These are phyloP conservation scores for Helotiales sp. DNA, from an alignment of 2,329 filamentous ascomycete genomes.

Conservation along the genomic window DNA sequence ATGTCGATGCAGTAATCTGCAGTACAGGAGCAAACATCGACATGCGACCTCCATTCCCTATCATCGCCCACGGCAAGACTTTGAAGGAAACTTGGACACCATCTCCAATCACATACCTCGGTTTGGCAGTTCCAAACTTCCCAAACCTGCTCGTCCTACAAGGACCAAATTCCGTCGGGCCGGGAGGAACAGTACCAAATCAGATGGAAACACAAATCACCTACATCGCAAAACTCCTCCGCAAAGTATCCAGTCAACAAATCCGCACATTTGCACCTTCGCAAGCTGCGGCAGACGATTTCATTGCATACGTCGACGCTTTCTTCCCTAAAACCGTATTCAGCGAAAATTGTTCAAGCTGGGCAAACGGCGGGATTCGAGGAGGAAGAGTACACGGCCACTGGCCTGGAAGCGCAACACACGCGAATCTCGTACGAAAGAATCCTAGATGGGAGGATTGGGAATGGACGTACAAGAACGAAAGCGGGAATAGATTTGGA, in stretches of 20 bases:
- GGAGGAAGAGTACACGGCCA: constrained; percentile 65
- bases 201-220: constrained; percentile 65
- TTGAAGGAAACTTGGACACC: constrained; percentile 57
- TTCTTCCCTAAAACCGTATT: constrained; percentile 57
- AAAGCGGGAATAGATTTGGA: constrained; percentile 44
- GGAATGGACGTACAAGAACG: constrained; percentile 49
- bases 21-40: constrained; percentile 66
- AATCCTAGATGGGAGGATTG: constrained; percentile 60
- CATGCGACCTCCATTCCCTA: constrained; percentile 59
- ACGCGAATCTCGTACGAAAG: constrained; percentile 58
- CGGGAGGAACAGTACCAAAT: constrained; percentile 67
- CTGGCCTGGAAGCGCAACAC: constrained; percentile 68
- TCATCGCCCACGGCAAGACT: constrained; percentile 54
- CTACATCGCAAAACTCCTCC: constrained; percentile 65
- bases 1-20: constrained; percentile 66
- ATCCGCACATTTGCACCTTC: constrained; percentile 62
- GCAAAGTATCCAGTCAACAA: constrained; percentile 65
- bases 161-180: constrained; percentile 59
- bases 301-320: constrained; percentile 56
- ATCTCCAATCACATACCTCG: constrained; percentile 66
- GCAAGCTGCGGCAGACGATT: constrained; percentile 62
- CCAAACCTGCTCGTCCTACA: constrained; percentile 67
- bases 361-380: constrained; percentile 68
- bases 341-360: constrained; percentile 64
- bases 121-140: constrained; percentile 61